These are phyloP conservation scores for Mucor ambiguus DNA, from an alignment of 371 early-diverging fungal species.

Conservation along the genomic window DNA sequence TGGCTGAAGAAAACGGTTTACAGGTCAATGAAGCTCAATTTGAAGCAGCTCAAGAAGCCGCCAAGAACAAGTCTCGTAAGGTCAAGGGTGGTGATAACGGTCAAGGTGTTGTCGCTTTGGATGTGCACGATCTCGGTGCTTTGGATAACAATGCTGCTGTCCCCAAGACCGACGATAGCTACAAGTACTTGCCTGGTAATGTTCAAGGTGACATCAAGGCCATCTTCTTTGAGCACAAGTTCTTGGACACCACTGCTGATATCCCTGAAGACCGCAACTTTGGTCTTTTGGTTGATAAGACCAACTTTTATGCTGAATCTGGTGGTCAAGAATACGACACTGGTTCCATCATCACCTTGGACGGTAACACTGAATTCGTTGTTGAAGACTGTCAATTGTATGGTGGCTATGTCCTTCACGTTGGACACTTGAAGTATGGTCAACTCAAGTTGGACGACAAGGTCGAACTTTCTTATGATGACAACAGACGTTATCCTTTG, in stretches of 20 bases:
- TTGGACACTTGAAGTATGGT: slow-evolving; percentile 94
- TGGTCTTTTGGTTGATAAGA: slow-evolving; percentile 94
- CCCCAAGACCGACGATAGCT: slow-evolving; percentile 87
- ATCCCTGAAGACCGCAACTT: slow-evolving; percentile 63
- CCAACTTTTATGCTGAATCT: slow-evolving; percentile 99
- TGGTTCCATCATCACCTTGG: slow-evolving; percentile 87
- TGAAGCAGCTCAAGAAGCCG: slow-evolving; percentile 77
- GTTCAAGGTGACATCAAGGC: slow-evolving; percentile 74
- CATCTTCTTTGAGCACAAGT: slow-evolving; percentile 66
- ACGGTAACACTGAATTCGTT: slow-evolving; percentile 83
- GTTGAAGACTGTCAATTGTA: slow-evolving; percentile 97
- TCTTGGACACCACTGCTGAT: slow-evolving; percentile 47
- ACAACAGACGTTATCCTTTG: slow-evolving; percentile 86
- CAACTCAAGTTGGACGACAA: slow-evolving; percentile 66
- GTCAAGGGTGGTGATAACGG: slow-evolving; percentile 63
- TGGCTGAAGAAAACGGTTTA: slow-evolving; percentile 97
- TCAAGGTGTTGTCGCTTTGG: slow-evolving; percentile 73
- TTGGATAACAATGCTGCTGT: slow-evolving; percentile 76
- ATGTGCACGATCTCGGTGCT: slow-evolving; percentile 91
- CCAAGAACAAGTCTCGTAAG: slow-evolving; percentile 81
- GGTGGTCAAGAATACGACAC: slow-evolving; percentile 99
- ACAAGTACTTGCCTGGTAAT: slow-evolving; percentile 84
- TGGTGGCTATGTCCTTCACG: slow-evolving; percentile 97
- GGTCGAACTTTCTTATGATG: slow-evolving; percentile 86
- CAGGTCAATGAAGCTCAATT: slow-evolving; percentile 89